phyloP scores from a whole-genome alignment of 345 rosid genomes.

The Limnanthes douglasii region DNA sequence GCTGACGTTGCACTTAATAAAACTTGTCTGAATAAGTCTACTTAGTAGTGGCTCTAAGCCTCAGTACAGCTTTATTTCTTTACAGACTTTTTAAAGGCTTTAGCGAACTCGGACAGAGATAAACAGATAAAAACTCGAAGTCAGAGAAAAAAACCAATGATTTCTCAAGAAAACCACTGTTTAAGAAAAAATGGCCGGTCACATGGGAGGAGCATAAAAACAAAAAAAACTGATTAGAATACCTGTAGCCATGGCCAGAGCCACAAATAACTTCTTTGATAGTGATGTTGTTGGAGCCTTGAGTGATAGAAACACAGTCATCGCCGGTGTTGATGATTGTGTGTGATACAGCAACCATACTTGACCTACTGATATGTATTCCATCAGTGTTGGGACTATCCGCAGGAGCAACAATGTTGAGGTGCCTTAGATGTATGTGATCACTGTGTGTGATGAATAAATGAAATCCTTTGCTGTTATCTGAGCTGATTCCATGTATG shows the following conservation, averaged over 20 bases:
- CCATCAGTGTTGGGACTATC: conserved; percentile 63
- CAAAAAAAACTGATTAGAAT: background rate
- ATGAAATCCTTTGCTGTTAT: conserved; percentile 56
- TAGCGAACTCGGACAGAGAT: too few species aligned
- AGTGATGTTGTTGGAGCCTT: conserved; percentile 29
- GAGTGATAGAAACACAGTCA: conserved; percentile 55
- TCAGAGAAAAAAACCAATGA: background rate
- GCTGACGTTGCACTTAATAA: too few species aligned
- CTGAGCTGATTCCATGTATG: conserved; percentile 25
- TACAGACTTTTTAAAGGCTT: too few species aligned
- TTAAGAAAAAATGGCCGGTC: background rate
- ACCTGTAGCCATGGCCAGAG: conserved; percentile 75
- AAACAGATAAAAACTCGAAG: too few species aligned
- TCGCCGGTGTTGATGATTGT: conserved; percentile 43
- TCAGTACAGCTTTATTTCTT: background rate
- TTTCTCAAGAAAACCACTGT: background rate
- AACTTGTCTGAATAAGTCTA: too few species aligned
- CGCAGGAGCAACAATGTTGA: conserved; percentile 23
- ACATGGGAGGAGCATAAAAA: background rate
- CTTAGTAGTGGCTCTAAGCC: too few species aligned
- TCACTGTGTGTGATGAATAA: conserved; percentile 33
- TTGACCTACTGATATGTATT: conserved; percentile 52
- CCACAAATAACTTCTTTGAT: conserved; percentile 42
- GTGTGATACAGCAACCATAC: conserved; percentile 20
- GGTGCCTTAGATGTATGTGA: conserved; percentile 34